Base-by-base conservation (phyloP, 352 stramenopile genomes). In the Globisporangium yorkense region DNA sequence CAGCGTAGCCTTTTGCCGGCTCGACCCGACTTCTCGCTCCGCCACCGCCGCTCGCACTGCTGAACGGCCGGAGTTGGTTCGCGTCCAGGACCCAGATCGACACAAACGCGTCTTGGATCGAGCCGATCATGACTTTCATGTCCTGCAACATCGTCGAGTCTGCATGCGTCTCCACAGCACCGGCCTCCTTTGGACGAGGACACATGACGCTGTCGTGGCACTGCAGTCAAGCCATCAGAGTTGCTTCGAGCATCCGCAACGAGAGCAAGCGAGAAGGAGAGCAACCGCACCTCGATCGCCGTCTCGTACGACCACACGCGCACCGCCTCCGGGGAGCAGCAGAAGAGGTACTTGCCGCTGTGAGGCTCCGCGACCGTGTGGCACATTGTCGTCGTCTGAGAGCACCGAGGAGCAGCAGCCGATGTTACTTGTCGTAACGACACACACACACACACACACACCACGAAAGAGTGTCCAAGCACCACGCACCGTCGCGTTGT, bases 241-340 rank as follows among this genome's bases (percentile, higher is more conserved):
- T 18, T 43, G 37, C 37, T 43, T 12, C 12, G 8, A 13, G 8
- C 8, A 43, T 5, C 13, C 10, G 37, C 21, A 29, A 31, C 44
- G 20, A 49, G 5, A 15, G 12, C 7, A 49, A 49, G 8, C 3
- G 43, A 15, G 5, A 48, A 27, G 15, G 6, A 20, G 16, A 20
- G 40, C 4, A 15, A 15, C 29, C 48, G 29, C 51, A 56, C 51
- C 35, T 92, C 71, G 40, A 92, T 89, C 0, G 83, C 78, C 37
- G 75, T 80, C 62, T 94, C 85, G 47, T 93, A 94, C 0, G 83
- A 93, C 85, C 85, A 94, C 13, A 94, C 71, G 46, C 81, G 84
- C 54, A 92, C 71, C 10, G 77, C 72, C 54, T 94, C 85, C 21
- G 82, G 70, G 1, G 84, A 94, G 63, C 75, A 88, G 58, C 76